phyloP scores from a whole-genome alignment of 805 yeast genomes.

The Citeromyces nyonsensis region DNA sequence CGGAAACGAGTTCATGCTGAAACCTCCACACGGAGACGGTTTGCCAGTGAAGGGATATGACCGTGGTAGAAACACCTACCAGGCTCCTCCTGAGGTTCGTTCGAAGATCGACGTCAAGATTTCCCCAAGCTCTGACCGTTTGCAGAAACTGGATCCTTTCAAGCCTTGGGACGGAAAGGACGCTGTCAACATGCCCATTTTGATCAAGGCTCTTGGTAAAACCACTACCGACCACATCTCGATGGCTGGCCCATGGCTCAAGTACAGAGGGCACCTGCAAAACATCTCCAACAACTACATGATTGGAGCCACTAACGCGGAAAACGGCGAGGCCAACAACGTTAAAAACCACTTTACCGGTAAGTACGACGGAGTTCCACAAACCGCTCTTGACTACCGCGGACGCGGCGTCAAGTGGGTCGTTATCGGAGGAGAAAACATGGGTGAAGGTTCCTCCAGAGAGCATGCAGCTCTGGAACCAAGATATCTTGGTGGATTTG shows the following conservation, averaged over 20 bases:
- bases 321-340: conserved; percentile 86
- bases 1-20: conserved; percentile 65
- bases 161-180: conserved; percentile 95
- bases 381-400: conserved; percentile 90
- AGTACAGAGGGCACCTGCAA: conserved; percentile 98
- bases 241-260: conserved; percentile 99
- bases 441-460: conserved; percentile 99
- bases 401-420: conserved; percentile 90
- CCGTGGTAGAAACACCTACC: conserved; percentile 69
- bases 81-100: conserved; percentile 92
- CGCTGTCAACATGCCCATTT: conserved; percentile 75
- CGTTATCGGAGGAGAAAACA: conserved; percentile 96
- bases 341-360: conserved; percentile 87
- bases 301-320: conserved; percentile 98
- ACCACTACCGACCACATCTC: conserved; percentile 99
- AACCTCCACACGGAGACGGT: conserved; percentile 73
- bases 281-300: conserved; percentile 97
- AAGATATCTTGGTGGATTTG: conserved; percentile 96
- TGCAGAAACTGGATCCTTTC: conserved; percentile 89
- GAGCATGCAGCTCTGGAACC: conserved; percentile 99
- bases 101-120: conserved; percentile 57
- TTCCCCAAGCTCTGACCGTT: conserved; percentile 87
- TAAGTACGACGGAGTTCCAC: conserved; percentile 90
- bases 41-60: conserved; percentile 62
- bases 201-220: conserved; percentile 93